A percentile compares a stretch with the other conserved stretches of the same genome.
Evolutionary conservation across 176 grass and related monocot genomes (phyloP).

Genomic region (Raddia guianensis): DNA sequence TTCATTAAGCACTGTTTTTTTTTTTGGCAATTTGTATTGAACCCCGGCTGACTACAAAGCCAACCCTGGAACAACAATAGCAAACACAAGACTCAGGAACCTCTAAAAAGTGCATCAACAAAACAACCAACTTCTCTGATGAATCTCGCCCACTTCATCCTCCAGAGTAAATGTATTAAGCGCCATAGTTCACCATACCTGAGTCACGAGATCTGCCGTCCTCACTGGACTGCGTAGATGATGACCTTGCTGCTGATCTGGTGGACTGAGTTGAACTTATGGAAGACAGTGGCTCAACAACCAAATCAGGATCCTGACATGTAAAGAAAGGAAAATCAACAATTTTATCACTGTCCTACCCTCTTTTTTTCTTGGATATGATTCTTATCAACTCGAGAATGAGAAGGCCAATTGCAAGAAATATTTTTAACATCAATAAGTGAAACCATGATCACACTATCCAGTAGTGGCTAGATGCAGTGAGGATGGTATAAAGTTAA

Average conservation of each 20-base stretch:
- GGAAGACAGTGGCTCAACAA: conserved; percentile 75
- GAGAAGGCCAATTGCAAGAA: conserved; percentile 11
- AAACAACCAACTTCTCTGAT: neutral
- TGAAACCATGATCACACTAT: neutral
- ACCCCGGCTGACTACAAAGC: conserved; percentile 7
- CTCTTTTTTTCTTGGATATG: conserved; percentile 23
- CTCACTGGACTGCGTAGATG: conserved; percentile 53
- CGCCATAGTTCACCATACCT: conserved; percentile 48
- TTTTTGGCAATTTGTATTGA: neutral
- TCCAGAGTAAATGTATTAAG: neutral
- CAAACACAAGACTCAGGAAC: neutral
- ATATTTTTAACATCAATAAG: conserved; percentile 9
- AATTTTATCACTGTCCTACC: neutral
- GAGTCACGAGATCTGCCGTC: conserved; percentile 59
- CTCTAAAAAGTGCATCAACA: neutral
- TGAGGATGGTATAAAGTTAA: neutral
- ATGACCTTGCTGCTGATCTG: conserved; percentile 56
- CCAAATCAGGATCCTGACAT: conserved; percentile 78
- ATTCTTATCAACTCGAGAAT: conserved; percentile 23
- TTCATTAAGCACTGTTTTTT: neutral
- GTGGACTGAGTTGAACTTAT: conserved; percentile 57
- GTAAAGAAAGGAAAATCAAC: conserved; percentile 5
- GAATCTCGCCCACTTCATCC: neutral
- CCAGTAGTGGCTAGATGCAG: conserved; percentile 17
- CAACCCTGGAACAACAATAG: neutral